Evolutionary conservation across 176 grass and related monocot genomes (phyloP).

Genomic region (Triticum aestivum): DNA sequence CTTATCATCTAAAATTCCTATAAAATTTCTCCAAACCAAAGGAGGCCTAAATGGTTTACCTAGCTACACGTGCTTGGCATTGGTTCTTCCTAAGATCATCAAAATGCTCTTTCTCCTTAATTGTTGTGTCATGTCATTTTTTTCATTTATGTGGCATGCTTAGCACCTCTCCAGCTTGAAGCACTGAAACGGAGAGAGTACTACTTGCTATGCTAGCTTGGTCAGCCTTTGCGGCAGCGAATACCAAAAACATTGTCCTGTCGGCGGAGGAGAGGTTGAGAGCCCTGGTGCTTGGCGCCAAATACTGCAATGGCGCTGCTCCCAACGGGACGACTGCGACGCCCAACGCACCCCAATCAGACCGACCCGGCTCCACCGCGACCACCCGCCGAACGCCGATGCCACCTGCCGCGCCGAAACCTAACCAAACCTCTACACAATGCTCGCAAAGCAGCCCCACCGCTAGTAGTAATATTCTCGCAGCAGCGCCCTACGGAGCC

Average conservation of each 20-base stretch:
- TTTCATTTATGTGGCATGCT: too few species aligned
- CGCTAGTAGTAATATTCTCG: neutral
- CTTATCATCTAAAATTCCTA: too few species aligned
- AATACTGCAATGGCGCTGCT: neutral
- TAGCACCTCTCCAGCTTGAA: too few species aligned
- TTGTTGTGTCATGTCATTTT: too few species aligned
- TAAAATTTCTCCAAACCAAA: too few species aligned
- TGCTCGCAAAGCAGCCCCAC: slow-evolving; percentile 35
- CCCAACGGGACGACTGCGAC: neutral
- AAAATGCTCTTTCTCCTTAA: too few species aligned
- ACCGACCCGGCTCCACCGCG: neutral
- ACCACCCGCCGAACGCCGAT: slow-evolving; percentile 24
- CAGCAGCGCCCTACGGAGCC: neutral
- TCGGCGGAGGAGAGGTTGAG: neutral
- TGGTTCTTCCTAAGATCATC: too few species aligned
- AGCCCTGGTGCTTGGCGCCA: neutral
- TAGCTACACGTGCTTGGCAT: too few species aligned
- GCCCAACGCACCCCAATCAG: neutral
- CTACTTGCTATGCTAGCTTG: too few species aligned
- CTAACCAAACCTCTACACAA: slow-evolving; percentile 6
- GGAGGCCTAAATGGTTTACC: too few species aligned
- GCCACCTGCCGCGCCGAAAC: slow-evolving; percentile 33
- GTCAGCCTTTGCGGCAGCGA: too few species aligned
- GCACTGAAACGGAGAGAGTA: too few species aligned
- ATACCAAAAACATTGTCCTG: neutral